These are phyloP conservation scores for Lizonia empirigonia DNA, from an alignment of 2,329 filamentous ascomycete species.

Conservation along the genomic window DNA sequence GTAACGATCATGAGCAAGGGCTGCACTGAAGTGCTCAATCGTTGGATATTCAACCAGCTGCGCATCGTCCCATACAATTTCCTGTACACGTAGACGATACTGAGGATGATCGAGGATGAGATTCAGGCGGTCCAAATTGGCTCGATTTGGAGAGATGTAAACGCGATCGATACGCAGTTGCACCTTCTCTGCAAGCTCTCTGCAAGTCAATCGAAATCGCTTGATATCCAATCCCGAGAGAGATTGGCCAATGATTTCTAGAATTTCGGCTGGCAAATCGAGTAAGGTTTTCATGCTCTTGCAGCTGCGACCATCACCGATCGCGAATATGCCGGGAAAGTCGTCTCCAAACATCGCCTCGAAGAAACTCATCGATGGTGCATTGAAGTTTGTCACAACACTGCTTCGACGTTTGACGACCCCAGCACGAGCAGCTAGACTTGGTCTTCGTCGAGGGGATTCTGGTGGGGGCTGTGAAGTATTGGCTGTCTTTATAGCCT, in stretches of 20 bases:
- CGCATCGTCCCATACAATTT: constrained; percentile 53
- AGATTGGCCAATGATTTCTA: constrained; percentile 22
- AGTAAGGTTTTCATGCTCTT: constrained; percentile 27
- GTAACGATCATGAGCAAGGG: neutral
- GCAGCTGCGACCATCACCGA: constrained; percentile 4
- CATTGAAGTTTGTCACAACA: constrained; percentile 22
- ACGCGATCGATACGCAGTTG: constrained; percentile 44
- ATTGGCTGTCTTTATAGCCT: neutral
- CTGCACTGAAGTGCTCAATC: constrained; percentile 14
- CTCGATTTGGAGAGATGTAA: constrained; percentile 51
- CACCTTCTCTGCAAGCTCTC: constrained; percentile 22
- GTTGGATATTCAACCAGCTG: constrained; percentile 29
- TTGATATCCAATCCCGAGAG: constrained; percentile 31
- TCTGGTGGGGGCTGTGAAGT: constrained; percentile 20
- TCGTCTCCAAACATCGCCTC: constrained; percentile 34
- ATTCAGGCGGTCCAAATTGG: constrained; percentile 48
- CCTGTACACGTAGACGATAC: constrained; percentile 40
- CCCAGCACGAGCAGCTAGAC: constrained; percentile 29
- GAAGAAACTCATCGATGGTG: constrained; percentile 33
- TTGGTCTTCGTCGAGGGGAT: constrained; percentile 29
- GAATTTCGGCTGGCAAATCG: constrained; percentile 28
- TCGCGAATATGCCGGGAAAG: constrained; percentile 30
- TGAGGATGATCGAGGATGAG: constrained; percentile 46
- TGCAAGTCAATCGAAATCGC: constrained; percentile 25
- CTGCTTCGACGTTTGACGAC: constrained; percentile 31